Percentiles rank a stretch among this genome's conserved stretches.
phyloP scores from a whole-genome alignment of 2,329 filamentous ascomycete species.

The Hymenoscyphus infarciens region DNA sequence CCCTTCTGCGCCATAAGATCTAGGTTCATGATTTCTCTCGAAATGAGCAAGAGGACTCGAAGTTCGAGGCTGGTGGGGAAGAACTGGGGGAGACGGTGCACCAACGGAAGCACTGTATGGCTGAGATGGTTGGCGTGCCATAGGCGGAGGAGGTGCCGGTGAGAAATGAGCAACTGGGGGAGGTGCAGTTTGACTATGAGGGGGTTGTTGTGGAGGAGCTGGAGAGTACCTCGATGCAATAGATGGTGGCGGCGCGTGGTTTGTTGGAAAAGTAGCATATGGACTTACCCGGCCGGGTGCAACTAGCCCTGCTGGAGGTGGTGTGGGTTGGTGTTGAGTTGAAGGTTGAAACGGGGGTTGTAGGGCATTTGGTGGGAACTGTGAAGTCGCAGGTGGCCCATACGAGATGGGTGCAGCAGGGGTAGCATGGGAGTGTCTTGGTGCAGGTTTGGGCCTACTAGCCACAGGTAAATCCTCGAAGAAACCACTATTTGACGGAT shows the following conservation, averaged over 20 bases:
- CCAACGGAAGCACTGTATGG: constrained; percentile 31
- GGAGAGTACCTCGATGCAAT: constrained; percentile 58
- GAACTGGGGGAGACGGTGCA: constrained; percentile 42
- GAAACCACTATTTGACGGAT: constrained; percentile 46
- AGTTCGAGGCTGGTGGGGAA: constrained; percentile 60
- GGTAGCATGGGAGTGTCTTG: constrained; percentile 42
- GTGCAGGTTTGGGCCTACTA: constrained; percentile 57
- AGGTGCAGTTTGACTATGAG: constrained; percentile 40
- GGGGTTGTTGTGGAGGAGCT: constrained; percentile 39
- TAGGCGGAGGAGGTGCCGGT: constrained; percentile 38
- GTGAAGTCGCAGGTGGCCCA: constrained; percentile 17
- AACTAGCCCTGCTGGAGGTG: constrained; percentile 28
- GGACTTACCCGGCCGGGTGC: constrained; percentile 34
- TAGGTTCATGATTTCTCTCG: constrained; percentile 41
- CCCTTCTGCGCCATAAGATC: constrained; percentile 36
- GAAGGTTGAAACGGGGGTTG: constrained; percentile 20
- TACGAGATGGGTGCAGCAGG: constrained; percentile 16
- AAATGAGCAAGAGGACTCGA: constrained; percentile 65
- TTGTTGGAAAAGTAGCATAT: constrained; percentile 31
- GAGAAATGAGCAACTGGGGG: constrained; percentile 36
- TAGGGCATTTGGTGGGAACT: constrained; percentile 18
- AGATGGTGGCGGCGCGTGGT: constrained; percentile 28
- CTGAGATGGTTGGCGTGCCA: constrained; percentile 20
- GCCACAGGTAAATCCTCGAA: constrained; percentile 73
- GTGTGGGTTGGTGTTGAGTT: constrained; percentile 18